These are phyloP conservation scores for Fusarium mexicanum DNA, from an alignment of 2,329 filamentous ascomycete genomes.

Conservation along the genomic window DNA sequence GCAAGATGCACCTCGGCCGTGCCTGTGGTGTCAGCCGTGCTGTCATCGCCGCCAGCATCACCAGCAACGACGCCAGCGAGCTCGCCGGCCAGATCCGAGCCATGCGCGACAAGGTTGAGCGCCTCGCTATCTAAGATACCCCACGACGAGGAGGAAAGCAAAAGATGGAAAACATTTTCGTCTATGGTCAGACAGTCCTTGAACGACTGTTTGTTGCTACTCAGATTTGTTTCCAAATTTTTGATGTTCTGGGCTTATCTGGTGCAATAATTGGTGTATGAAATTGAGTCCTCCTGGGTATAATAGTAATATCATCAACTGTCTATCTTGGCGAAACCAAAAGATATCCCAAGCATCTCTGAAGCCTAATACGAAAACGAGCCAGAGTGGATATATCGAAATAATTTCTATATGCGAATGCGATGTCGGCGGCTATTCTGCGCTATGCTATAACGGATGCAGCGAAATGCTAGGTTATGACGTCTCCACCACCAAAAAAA, in stretches of 20 bases:
- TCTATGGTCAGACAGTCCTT: slow-evolving; percentile 1
- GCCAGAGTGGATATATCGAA: slow-evolving; percentile 28
- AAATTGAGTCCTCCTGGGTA: slow-evolving; percentile 17
- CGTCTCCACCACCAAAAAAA: slow-evolving; percentile 34
- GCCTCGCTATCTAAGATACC: slow-evolving; percentile 82
- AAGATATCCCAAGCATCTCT: background rate
- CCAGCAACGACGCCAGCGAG: slow-evolving; percentile 90
- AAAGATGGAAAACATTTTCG: slow-evolving; percentile 28
- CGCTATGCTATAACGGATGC: slow-evolving; percentile 3
- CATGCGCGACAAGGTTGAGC: slow-evolving; percentile 95
- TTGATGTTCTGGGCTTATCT: slow-evolving; percentile 16
- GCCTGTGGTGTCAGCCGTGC: slow-evolving; percentile 89
- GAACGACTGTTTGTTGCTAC: background rate
- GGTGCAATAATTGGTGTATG: slow-evolving; percentile 32
- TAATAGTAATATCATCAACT: slow-evolving; percentile 40
- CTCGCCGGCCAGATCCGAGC: slow-evolving; percentile 86
- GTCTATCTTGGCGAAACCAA: slow-evolving; percentile 17
- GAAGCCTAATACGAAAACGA: slow-evolving; percentile 37
- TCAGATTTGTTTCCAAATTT: slow-evolving; percentile 23
- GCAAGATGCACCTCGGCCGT: slow-evolving; percentile 85
- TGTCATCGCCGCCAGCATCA: slow-evolving; percentile 89
- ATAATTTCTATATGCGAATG: slow-evolving; percentile 28
- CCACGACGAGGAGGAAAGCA: slow-evolving; percentile 26
- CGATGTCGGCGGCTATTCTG: slow-evolving; percentile 33
- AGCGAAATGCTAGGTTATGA: slow-evolving; percentile 37